phyloP scores from a whole-genome alignment of 1,284 basidiomycete species.

The Austroboletus novae-zelandiae region DNA sequence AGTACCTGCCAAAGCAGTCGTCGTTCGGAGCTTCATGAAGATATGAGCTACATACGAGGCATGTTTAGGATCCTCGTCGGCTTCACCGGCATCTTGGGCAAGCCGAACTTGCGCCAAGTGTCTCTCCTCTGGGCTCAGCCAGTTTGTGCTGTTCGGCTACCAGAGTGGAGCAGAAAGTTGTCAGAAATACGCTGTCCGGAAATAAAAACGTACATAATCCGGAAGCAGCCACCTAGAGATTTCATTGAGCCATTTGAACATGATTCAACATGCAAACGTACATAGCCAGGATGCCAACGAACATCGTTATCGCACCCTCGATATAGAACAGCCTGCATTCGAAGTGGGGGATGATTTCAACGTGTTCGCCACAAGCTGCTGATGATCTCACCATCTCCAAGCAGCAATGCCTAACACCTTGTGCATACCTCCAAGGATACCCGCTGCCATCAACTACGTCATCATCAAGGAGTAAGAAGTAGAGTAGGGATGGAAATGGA shows the following conservation, averaged over 20 bases:
- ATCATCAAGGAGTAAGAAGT: not conserved
- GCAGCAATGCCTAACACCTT: constrained; percentile 63
- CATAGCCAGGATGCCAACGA: constrained; percentile 56
- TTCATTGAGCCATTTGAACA: not conserved
- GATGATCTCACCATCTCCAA: constrained; percentile 58
- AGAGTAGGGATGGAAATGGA: not conserved
- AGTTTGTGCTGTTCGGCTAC: constrained; percentile 64
- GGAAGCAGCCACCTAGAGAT: constrained; percentile 45
- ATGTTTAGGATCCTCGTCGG: constrained; percentile 54
- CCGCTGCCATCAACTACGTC: constrained; percentile 60
- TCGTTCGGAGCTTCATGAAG: no score
- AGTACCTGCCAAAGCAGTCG: not conserved
- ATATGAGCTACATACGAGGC: constrained; percentile 46
- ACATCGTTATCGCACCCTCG: constrained; percentile 58
- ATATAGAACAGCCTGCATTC: constrained; percentile 53
- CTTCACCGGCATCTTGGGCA: constrained; percentile 70
- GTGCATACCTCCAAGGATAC: constrained; percentile 69
- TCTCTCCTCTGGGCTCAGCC: constrained; percentile 56
- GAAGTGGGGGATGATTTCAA: not conserved
- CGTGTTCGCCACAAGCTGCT: not conserved
- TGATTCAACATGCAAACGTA: constrained; percentile 27
- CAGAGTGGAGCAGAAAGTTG: not conserved
- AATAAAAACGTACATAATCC: not conserved
- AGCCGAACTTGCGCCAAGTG: constrained; percentile 69
- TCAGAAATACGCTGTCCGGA: not conserved